Conservation (phyloP, 2,329 filamentous ascomycete species). For the Zasmidium citrigriseum region DNA sequence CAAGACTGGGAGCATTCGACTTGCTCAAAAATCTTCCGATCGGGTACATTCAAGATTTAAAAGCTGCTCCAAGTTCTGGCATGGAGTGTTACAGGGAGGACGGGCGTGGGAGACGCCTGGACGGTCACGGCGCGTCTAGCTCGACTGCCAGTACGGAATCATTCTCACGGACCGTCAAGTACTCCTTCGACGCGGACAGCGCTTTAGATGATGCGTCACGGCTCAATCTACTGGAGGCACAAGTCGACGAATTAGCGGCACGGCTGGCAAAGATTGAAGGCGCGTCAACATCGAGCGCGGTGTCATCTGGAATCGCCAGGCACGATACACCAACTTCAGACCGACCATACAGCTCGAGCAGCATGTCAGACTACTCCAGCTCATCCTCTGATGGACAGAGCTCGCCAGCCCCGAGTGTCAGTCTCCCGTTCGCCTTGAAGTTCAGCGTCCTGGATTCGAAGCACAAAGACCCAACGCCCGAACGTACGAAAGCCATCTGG, state of each 20-base stretch:
- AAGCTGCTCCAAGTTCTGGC: too few species aligned
- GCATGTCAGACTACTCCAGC: not conserved
- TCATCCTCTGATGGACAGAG: not conserved
- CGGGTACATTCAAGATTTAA: too few species aligned
- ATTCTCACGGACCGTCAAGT: not conserved
- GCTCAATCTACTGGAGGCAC: conserved; percentile 6
- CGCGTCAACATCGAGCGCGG: not conserved
- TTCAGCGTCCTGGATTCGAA: not conserved
- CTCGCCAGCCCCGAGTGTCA: not conserved
- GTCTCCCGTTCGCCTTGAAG: conserved; percentile 3
- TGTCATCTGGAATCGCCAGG: not conserved
- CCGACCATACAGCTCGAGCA: conserved; percentile 1
- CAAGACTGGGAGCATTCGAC: too few species aligned
- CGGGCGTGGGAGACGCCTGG: too few species aligned
- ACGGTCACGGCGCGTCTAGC: too few species aligned
- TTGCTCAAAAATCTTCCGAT: too few species aligned
- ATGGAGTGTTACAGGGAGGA: too few species aligned
- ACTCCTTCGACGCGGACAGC: not conserved
- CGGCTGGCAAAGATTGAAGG: conserved; percentile 1
- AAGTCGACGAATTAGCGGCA: conserved; percentile 3
- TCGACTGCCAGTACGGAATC: too few species aligned
- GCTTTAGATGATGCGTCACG: not conserved
- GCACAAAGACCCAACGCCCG: conserved; percentile 11
- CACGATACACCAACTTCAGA: conserved; percentile 1
- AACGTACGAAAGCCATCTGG: conserved; percentile 20